Evolutionary conservation across 2,329 filamentous ascomycete species (phyloP).

Genomic region (Chalara sp.): DNA sequence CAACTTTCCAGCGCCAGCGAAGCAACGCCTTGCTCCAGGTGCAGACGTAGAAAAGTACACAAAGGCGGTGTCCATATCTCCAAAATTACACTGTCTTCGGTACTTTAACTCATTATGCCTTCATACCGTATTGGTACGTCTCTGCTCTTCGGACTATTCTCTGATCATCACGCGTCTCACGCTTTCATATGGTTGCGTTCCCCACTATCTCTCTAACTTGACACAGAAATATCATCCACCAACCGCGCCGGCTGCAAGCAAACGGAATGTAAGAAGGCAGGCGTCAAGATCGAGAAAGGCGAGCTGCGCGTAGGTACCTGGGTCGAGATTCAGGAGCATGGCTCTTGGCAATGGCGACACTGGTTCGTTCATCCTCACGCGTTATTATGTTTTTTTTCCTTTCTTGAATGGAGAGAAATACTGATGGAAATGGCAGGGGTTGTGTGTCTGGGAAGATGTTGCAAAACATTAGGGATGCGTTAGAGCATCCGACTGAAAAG

Average conservation of each 20-base stretch:
- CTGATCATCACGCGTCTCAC: no score
- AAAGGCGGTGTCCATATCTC: no score
- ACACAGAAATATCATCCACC: conserved; percentile 60
- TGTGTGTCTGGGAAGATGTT: conserved; percentile 77
- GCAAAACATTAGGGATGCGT: conserved; percentile 52
- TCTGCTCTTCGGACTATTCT: background rate
- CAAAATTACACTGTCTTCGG: no score
- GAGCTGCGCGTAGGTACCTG: conserved; percentile 71
- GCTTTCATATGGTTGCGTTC: no score
- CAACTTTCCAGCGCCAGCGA: no score
- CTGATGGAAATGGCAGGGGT: conserved; percentile 42
- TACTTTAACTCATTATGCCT: no score
- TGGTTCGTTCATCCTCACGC: conserved; percentile 53
- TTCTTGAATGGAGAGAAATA: conserved; percentile 35
- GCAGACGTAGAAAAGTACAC: no score
- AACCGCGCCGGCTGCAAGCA: conserved; percentile 68
- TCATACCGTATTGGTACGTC: no score
- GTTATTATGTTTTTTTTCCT: background rate
- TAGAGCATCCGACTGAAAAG: conserved; percentile 39
- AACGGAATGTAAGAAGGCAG: conserved; percentile 62
- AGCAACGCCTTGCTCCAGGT: no score
- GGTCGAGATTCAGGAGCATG: conserved; percentile 53
- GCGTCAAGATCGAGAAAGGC: conserved; percentile 69
- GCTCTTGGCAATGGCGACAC: conserved; percentile 73
- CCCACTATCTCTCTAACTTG: conserved; percentile 1